Evolutionary conservation across 257 asterid genomes (phyloP).

Genomic region (Nicotiana paniculata): DNA sequence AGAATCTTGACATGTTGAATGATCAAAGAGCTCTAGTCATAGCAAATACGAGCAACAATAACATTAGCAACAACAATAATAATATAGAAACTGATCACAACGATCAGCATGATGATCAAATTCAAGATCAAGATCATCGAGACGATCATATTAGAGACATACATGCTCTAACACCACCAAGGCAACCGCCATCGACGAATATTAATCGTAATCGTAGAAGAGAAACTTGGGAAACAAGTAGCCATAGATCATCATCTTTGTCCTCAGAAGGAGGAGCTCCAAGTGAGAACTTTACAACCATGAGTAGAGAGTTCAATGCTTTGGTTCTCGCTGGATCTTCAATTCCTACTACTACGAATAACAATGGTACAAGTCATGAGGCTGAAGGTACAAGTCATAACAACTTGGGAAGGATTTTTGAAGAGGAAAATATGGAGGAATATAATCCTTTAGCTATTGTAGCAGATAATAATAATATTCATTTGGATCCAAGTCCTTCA

Average conservation of each 20-base stretch:
- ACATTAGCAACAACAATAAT: background rate
- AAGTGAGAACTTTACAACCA: constrained; percentile 51
- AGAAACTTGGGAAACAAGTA: constrained; percentile 9
- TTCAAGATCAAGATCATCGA: background rate
- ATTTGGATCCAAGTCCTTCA: constrained; percentile 22
- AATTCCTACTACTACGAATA: constrained; percentile 12
- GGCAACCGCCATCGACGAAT: constrained; percentile 23
- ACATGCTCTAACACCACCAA: constrained; percentile 78
- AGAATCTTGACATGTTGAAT: constrained; percentile 28
- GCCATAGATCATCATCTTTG: constrained; percentile 42
- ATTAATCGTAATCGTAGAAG: constrained; percentile 25
- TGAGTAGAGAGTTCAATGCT: constrained; percentile 82
- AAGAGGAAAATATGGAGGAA: constrained; percentile 52
- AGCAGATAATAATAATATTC: constrained; percentile 26
- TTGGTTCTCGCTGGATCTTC: constrained; percentile 67
- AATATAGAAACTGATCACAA: constrained; percentile 19
- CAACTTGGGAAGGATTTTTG: constrained; percentile 47
- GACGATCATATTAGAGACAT: constrained; percentile 42
- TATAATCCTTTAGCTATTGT: constrained; percentile 76
- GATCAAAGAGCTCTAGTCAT: constrained; percentile 58
- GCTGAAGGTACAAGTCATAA: constrained; percentile 13
- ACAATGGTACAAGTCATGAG: constrained; percentile 22
- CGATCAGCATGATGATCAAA: background rate
- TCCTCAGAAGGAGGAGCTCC: constrained; percentile 34
- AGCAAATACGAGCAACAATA: constrained; percentile 14